A percentile compares a stretch with the other conserved stretches of the same genome.
Conservation (phyloP, 1,284 basidiomycete genomes). For the Afroboletus lepidellus region DNA sequence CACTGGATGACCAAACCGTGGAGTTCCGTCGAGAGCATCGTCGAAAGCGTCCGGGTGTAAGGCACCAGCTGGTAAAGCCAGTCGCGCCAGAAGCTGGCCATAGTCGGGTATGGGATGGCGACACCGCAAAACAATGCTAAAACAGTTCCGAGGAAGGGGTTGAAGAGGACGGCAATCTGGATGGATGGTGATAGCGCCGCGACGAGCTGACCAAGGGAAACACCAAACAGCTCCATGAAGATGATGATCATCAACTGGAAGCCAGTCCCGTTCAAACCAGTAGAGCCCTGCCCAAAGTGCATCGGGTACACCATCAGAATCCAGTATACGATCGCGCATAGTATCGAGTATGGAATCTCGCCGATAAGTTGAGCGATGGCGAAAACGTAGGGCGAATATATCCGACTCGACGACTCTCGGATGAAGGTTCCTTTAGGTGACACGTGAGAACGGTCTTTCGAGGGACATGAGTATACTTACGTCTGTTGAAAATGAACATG, state of each 20-base stretch:
- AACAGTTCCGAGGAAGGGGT: conserved; percentile 72
- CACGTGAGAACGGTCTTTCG: not conserved
- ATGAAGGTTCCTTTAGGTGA: conserved; percentile 51
- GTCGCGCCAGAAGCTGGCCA: conserved; percentile 70
- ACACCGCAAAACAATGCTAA: conserved; percentile 80
- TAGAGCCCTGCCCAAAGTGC: conserved; percentile 65
- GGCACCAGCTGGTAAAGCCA: conserved; percentile 75
- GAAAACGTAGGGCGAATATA: conserved; percentile 81
- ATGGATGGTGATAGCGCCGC: conserved; percentile 76
- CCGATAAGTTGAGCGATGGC: conserved; percentile 80
- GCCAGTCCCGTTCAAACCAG: conserved; percentile 64
- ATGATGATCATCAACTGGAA: conserved; percentile 74
- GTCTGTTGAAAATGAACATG: conserved; percentile 80
- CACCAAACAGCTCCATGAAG: conserved; percentile 75
- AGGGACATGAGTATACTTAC: conserved; percentile 33
- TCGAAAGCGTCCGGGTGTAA: conserved; percentile 71
- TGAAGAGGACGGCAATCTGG: conserved; percentile 78
- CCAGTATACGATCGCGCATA: conserved; percentile 79
- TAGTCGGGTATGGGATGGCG: conserved; percentile 68
- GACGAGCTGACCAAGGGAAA: conserved; percentile 73
- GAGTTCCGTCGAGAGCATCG: conserved; percentile 80
- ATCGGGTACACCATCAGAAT: conserved; percentile 74
- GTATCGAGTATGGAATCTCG: conserved; percentile 77
- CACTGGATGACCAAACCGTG: conserved; percentile 73
- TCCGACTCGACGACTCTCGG: conserved; percentile 72